phyloP scores from a whole-genome alignment of 2,329 filamentous ascomycete species.

The Fusarium sterilihyphosum region DNA sequence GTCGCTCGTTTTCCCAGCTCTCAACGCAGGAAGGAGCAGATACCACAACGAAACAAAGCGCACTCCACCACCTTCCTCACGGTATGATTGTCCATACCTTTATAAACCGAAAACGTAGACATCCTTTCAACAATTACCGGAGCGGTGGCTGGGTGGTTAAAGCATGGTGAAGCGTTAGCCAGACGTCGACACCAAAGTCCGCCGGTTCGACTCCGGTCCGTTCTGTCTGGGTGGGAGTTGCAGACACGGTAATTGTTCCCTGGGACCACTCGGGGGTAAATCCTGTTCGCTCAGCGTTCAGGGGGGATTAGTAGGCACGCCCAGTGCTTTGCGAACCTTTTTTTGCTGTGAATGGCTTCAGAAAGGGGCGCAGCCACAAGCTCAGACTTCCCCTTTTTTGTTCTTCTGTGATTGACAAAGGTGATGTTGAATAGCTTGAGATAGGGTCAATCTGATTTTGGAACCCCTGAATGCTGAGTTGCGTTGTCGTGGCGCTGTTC shows the following conservation, averaged over 20 bases:
- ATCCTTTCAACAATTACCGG: not conserved
- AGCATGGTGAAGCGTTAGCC: not conserved
- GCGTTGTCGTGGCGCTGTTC: not conserved
- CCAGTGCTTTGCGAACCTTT: slow-evolving; percentile 24
- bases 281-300: slow-evolving; percentile 5
- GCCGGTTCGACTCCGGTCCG: slow-evolving; percentile 3
- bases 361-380: not conserved
- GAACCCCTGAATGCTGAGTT: rapidly evolving
- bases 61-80: not conserved
- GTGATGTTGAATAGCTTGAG: not conserved
- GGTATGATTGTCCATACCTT: not conserved
- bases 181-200: not conserved
- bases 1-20: not conserved
- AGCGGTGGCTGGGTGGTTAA: slow-evolving; percentile 14
- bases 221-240: not conserved
- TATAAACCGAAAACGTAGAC: not conserved
- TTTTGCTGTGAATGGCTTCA: not conserved
- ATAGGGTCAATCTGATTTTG: rapidly evolving
- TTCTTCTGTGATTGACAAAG: rapidly evolving
- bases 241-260: not conserved
- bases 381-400: rapidly evolving
- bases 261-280: not conserved
- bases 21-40: not conserved
- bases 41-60: not conserved
- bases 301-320: slow-evolving; percentile 20